These are phyloP conservation scores for Silybum marianum DNA, from an alignment of 129 eudicot genomes.

Conservation along the genomic window DNA sequence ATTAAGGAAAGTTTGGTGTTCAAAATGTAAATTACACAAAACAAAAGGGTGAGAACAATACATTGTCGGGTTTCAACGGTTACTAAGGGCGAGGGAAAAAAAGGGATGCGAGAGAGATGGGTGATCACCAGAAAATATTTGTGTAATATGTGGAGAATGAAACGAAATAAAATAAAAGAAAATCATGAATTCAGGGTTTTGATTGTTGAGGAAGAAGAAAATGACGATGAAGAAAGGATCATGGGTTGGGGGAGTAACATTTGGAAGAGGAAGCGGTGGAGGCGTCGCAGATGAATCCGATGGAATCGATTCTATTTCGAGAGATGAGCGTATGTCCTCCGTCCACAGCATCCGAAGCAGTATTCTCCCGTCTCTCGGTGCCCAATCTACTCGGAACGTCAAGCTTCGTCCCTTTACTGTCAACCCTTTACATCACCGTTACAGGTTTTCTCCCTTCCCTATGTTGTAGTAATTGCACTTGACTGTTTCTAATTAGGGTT, in stretches of 20 bases:
- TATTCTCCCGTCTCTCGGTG: constrained; percentile 59
- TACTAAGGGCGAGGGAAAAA: constrained; percentile 20
- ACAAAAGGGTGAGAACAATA: neutral
- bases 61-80: constrained; percentile 13
- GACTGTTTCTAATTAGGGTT: neutral
- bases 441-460: constrained; percentile 33
- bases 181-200: constrained; percentile 27
- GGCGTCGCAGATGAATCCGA: constrained; percentile 24
- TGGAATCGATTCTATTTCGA: constrained; percentile 35
- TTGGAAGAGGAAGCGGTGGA: constrained; percentile 7
- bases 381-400: constrained; percentile 41
- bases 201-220: neutral
- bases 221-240: constrained; percentile 37
- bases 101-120: constrained; percentile 29
- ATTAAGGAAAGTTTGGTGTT: neutral
- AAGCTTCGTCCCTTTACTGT: constrained; percentile 48
- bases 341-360: constrained; percentile 48
- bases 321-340: constrained; percentile 39
- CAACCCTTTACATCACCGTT: constrained; percentile 53
- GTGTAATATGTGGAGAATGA: neutral
- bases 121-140: constrained; percentile 9
- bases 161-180: neutral
- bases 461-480: neutral
- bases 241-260: constrained; percentile 38
- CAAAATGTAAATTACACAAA: neutral